Percentiles rank a stretch among this genome's conserved stretches.
phyloP scores from a whole-genome alignment of 768 basidiomycete species.

The Megacollybia marginata region DNA sequence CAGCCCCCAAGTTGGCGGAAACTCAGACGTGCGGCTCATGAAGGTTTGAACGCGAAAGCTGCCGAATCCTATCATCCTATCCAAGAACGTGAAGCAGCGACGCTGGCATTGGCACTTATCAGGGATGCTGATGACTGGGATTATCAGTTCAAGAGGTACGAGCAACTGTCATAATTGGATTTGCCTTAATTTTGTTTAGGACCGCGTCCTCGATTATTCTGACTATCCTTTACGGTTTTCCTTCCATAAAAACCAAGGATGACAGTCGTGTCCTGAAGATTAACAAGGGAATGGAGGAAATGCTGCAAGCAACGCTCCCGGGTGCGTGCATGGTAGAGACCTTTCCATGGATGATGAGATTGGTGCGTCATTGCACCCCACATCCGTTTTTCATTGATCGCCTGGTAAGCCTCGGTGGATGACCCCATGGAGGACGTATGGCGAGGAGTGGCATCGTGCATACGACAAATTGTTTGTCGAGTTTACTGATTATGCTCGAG shows the following conservation, averaged over 20 bases:
- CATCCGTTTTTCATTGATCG: too few relatives aligned
- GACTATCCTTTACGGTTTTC: conserved; percentile 15
- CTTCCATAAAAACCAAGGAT: conserved; percentile 8
- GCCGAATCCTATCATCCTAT: conserved; percentile 1
- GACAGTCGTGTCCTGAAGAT: conserved; percentile 13
- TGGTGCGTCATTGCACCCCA: too few relatives aligned
- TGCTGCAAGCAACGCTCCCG: conserved; percentile 25
- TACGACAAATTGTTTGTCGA: conserved; percentile 17
- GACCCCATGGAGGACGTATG: conserved; percentile 22
- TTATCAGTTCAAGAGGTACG: background rate
- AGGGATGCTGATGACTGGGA: background rate
- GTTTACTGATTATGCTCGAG: conserved; percentile 6
- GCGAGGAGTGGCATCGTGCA: conserved; percentile 11
- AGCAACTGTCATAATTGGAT: background rate
- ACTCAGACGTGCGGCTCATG: conserved; percentile 17
- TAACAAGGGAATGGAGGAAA: conserved; percentile 15
- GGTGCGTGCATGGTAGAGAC: conserved; percentile 29
- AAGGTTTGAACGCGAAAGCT: conserved; percentile 7
- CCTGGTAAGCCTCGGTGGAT: conserved; percentile 19
- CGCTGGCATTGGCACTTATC: background rate
- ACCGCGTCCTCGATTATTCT: conserved; percentile 20
- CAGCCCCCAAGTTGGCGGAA: conserved; percentile 14
- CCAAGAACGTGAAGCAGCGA: background rate
- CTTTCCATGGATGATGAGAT: conserved; percentile 23
- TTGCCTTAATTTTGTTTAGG: conserved; percentile 7